Conservation (phyloP, 495 filamentous ascomycete genomes). For the Hypoxylon fuscum region DNA sequence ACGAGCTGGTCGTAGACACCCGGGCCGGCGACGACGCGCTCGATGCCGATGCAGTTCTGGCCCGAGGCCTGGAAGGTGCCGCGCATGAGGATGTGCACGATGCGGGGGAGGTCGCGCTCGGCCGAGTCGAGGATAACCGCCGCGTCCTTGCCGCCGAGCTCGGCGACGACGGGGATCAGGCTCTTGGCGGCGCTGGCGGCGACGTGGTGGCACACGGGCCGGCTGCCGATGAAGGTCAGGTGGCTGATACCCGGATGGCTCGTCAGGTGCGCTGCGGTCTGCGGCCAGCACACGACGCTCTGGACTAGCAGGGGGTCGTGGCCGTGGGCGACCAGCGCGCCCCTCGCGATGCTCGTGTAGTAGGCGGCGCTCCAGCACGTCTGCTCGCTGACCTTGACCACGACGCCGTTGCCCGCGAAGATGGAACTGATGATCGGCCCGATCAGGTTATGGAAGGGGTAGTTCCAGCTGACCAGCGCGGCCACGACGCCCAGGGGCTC, state of each 20-base stretch:
- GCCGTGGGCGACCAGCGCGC: constrained; percentile 82
- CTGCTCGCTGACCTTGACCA: constrained; percentile 92
- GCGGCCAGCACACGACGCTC: constrained; percentile 84
- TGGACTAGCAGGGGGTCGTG: constrained; percentile 87
- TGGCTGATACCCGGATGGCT: constrained; percentile 86
- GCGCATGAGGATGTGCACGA: constrained; percentile 84
- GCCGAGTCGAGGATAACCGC: constrained; percentile 88
- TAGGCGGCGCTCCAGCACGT: constrained; percentile 89
- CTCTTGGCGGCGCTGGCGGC: constrained; percentile 83
- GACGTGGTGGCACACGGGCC: constrained; percentile 86
- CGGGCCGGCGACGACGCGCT: constrained; percentile 86
- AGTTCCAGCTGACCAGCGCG: constrained; percentile 97
- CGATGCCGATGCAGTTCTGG: constrained; percentile 97
- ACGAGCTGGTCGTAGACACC: constrained; percentile 77
- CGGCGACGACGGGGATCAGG: constrained; percentile 84
- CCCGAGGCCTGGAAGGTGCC: constrained; percentile 96
- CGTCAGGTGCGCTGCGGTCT: constrained; percentile 82
- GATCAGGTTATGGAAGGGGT: constrained; percentile 92
- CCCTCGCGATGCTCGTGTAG: constrained; percentile 79
- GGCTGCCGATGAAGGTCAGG: constrained; percentile 97
- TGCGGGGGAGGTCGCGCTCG: constrained; percentile 68
- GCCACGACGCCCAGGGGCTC: constrained; percentile 94
- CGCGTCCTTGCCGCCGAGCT: constrained; percentile 96
- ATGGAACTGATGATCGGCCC: constrained; percentile 89
- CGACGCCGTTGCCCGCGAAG: constrained; percentile 90